phyloP scores from a whole-genome alignment of 2,329 filamentous ascomycete species.

The Apiospora aurea region DNA sequence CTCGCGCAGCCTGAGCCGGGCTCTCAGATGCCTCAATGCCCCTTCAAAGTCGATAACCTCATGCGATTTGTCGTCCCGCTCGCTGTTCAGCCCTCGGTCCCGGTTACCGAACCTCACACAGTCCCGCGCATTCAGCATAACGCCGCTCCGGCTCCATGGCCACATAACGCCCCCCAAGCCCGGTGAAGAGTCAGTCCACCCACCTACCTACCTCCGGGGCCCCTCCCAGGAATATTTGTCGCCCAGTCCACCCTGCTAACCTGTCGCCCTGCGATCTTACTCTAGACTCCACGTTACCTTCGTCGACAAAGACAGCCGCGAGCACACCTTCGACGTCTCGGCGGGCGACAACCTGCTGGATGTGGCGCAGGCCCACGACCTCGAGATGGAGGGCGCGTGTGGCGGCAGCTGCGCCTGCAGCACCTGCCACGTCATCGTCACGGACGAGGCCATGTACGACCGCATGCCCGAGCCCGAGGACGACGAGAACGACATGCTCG shows the following conservation, averaged over 20 bases:
- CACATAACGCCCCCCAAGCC: conserved; percentile 85
- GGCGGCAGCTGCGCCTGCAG: conserved; percentile 93
- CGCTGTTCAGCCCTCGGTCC: not conserved
- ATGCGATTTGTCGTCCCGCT: not conserved
- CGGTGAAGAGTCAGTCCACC: conserved; percentile 82
- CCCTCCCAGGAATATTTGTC: not conserved
- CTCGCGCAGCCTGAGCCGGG: conserved; percentile 23
- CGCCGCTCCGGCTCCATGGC: conserved; percentile 69
- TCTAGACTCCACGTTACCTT: conserved; percentile 86
- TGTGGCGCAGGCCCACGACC: conserved; percentile 90
- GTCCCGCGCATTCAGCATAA: conserved; percentile 70
- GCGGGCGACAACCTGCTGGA: conserved; percentile 94
- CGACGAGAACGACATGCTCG: conserved; percentile 89
- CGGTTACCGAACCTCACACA: not conserved
- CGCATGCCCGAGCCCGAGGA: conserved; percentile 80
- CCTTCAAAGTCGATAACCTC: not conserved
- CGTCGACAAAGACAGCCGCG: conserved; percentile 71
- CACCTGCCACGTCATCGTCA: conserved; percentile 89
- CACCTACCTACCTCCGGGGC: not conserved
- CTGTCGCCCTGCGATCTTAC: no score
- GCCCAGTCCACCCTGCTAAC: not conserved
- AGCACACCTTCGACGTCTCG: conserved; percentile 78
- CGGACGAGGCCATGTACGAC: conserved; percentile 76
- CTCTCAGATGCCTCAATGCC: conserved; percentile 25
- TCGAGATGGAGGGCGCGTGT: conserved; percentile 99